Evolutionary conservation across 805 yeast species (phyloP), one percentile per base, ranked within the genome.

Genomic region (Candida dendrica): DNA sequence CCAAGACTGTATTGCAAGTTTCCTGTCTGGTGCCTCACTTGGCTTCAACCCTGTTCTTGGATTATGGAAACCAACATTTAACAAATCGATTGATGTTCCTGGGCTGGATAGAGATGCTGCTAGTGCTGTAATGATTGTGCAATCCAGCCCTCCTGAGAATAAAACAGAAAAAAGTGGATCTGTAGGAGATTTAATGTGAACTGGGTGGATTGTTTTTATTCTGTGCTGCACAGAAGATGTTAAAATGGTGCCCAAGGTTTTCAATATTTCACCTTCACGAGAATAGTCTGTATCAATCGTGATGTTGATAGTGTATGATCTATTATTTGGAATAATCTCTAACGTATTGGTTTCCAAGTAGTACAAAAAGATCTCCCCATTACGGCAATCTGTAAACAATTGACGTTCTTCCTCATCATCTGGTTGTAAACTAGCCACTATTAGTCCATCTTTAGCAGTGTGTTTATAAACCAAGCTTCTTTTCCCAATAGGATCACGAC

Each of bases 101-200:
- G 51, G 34, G 41, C 42, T 42, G 16, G 58, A 65, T 49, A 43
- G 58, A 46, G 43, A 63, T 4, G 60, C 75, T 37, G 69, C 61
- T 3, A 82, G 38, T 0, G 79, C 76, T 0, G 95, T 89, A 19
- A 93, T 54, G 0, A 91, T 62, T 0, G 97, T 82, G 59, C 98
- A 93, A 56, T 93, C 99, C 4, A 93, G 66, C 0, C 99, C 99
- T 2, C 99, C 99, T 36, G 96, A 87, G 56, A 90, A 93, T 27
- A 93, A 61, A 0, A 93, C 66, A 0, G 84, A 84, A 35, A 81
- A 61, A 6, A 61, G 59, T 1, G 66, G 58, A 18, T 51, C 50
- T 13, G 36, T 16, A 11, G 63, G 58, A 35, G 59, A 59, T 0
- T 58, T 48, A 10, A 59, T 46, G 43, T 71, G 74, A 3, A 74